Base-by-base conservation (phyloP, 345 rosid species). In the Citropsis articulata region DNA sequence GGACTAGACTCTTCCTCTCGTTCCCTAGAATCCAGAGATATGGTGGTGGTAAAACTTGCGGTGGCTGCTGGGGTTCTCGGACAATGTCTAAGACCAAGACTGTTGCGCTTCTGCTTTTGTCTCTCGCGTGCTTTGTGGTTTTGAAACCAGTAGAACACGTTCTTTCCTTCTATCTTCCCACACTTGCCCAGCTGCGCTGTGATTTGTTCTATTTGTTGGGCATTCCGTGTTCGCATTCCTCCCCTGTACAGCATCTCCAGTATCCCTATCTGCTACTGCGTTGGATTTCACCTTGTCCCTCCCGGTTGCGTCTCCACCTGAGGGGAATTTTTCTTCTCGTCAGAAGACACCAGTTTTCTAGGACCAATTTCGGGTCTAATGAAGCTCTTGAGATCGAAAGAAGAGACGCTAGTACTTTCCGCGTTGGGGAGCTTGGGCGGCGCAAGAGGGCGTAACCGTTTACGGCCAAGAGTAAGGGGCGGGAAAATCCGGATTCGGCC, bases 51-150 rank as follows among this genome's bases (percentile, higher is more conserved):
- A 13, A 76, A 83, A 59, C 74, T 67, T 67, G 81, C 22, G 48
- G 84, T 66, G 40, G 85, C 66, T 24, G 85, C 35, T 40, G 88
- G 81, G 63, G 84, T 86, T 81, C 81, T 75, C 12, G 90, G 83
- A 83, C 81, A 83, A 70, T 87, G 94, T 70, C 75, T 81, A 69
- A 91, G 77, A 71, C 89, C 89, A 50, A 91, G 90, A 62, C 87
- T 88, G 85, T 81, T 91, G 71, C 98, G 93, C 83, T 95, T 95
- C 83, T 89, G 97, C 83, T 96, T 96, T 75, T 96, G 99, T 75
- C 98, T 89, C 91, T 94, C 99, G 4, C 98, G 95, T 4, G 99
- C 99, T 90, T 96, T 96, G 87, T 91, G 98, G 87, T 96, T 96
- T 64, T 96, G 99, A 81, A 96, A 96, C 99, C 99, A 96, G 80